Percentiles rank a stretch among this genome's conserved stretches.
phyloP scores from a whole-genome alignment of 164 flowering plant genomes.

The Euptelea pleiosperma region DNA sequence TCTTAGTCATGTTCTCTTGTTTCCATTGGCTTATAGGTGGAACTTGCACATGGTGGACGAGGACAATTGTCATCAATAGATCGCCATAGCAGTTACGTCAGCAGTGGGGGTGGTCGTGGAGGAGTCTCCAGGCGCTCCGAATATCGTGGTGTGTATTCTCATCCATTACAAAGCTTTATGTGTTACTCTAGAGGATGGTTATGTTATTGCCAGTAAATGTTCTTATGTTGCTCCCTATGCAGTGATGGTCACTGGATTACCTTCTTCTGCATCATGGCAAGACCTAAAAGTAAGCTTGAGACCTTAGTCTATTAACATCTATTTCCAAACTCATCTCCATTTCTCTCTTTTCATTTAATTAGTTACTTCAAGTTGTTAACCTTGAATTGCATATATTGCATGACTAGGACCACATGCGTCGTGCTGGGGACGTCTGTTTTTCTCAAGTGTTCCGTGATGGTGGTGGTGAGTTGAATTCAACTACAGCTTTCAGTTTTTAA shows the following conservation, averaged over 20 bases:
- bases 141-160: constrained; percentile 54
- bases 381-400: background rate
- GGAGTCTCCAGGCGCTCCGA: constrained; percentile 88
- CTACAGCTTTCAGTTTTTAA: too few species aligned
- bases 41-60: constrained; percentile 98
- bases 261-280: constrained; percentile 99
- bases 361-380: background rate
- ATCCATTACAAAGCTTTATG: background rate
- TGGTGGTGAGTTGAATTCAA: constrained; percentile 48
- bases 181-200: background rate
- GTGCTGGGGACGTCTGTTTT: constrained; percentile 97
- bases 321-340: too few species aligned
- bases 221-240: constrained; percentile 16
- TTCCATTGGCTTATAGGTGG: constrained; percentile 52
- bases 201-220: background rate
- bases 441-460: constrained; percentile 90
- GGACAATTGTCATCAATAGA: constrained; percentile 69
- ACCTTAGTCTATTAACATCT: too few species aligned
- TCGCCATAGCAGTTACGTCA: constrained; percentile 57
- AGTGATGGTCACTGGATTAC: constrained; percentile 86
- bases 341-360: background rate
- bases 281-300: constrained; percentile 97
- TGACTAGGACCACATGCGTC: constrained; percentile 91
- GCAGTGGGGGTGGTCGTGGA: constrained; percentile 52
- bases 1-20: background rate